These are phyloP conservation scores for Solanum chiquidenum DNA, from an alignment of 257 asterid genomes.

Conservation along the genomic window DNA sequence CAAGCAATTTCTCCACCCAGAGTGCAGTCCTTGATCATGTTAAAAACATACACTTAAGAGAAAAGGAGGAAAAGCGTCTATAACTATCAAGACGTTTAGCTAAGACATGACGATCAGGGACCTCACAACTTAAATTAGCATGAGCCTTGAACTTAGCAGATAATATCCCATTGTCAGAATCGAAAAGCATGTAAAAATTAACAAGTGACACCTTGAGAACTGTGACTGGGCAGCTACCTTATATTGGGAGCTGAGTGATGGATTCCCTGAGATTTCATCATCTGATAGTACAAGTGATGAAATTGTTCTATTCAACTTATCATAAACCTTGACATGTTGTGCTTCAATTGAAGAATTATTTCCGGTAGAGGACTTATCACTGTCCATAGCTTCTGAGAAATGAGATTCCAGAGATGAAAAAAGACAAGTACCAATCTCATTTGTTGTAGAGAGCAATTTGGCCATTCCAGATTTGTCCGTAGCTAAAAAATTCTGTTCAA, in stretches of 20 bases:
- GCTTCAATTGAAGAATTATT: slow-evolving; percentile 31
- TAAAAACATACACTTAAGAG: slow-evolving; percentile 5
- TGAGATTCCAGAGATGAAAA: slow-evolving; percentile 66
- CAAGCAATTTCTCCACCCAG: slow-evolving; percentile 63
- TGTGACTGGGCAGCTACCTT: slow-evolving; percentile 87
- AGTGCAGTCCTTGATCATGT: slow-evolving; percentile 53
- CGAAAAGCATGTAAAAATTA: slow-evolving; percentile 43
- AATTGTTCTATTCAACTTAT: slow-evolving; percentile 46
- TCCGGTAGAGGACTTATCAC: slow-evolving; percentile 13
- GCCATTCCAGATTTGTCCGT: slow-evolving; percentile 51
- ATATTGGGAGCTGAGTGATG: slow-evolving; percentile 25
- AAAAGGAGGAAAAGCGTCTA: not conserved
- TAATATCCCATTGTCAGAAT: slow-evolving; percentile 44
- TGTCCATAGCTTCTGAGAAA: slow-evolving; percentile 30
- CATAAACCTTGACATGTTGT: slow-evolving; percentile 43
- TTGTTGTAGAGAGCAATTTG: slow-evolving; percentile 51
- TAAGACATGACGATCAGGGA: not conserved
- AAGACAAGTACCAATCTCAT: slow-evolving; percentile 54
- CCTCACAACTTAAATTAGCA: slow-evolving; percentile 14
- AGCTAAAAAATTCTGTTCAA: slow-evolving; percentile 38
- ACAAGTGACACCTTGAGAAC: slow-evolving; percentile 38
- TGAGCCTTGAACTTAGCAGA: slow-evolving; percentile 37
- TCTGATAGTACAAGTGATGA: slow-evolving; percentile 38
- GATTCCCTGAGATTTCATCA: slow-evolving; percentile 19
- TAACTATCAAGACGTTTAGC: not conserved